Conservation (phyloP, 371 early-diverging fungal species). For the Parasitella parasitica region DNA sequence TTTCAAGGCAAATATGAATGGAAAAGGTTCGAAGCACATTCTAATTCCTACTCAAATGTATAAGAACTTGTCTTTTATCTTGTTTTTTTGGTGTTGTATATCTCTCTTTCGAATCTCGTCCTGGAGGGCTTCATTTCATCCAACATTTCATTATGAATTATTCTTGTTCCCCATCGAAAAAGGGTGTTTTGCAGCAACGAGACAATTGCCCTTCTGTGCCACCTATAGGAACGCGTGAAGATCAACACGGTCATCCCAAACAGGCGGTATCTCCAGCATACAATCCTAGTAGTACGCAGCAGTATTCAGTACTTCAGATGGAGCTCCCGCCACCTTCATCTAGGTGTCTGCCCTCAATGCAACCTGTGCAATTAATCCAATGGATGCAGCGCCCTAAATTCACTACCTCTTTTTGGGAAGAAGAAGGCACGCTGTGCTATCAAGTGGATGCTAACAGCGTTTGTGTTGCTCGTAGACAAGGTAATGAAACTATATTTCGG, state of each 20-base stretch:
- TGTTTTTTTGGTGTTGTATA: neutral
- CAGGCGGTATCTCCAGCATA: too few relatives aligned
- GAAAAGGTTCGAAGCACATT: neutral
- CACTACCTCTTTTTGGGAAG: slow-evolving; percentile 80
- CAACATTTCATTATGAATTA: neutral
- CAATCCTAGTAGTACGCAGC: neutral
- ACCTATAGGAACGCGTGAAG: neutral
- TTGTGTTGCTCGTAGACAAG: slow-evolving; percentile 75
- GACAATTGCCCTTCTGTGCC: neutral
- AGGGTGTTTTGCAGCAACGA: neutral
- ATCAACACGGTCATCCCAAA: neutral
- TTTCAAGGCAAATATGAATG: neutral
- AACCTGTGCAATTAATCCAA: neutral
- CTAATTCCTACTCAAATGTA: too few relatives aligned
- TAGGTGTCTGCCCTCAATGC: neutral
- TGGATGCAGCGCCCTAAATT: slow-evolving; percentile 49
- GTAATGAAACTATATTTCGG: slow-evolving; percentile 28
- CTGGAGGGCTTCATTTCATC: too few relatives aligned
- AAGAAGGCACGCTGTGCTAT: slow-evolving; percentile 74
- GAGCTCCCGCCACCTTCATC: neutral
- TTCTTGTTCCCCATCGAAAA: neutral
- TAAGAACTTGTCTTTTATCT: neutral
- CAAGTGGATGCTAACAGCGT: slow-evolving; percentile 77
- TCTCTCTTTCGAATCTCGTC: too few relatives aligned
- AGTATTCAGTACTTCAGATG: neutral